Conservation (phyloP, 352 stramenopile species). For the Globisporangium cederbergense region DNA sequence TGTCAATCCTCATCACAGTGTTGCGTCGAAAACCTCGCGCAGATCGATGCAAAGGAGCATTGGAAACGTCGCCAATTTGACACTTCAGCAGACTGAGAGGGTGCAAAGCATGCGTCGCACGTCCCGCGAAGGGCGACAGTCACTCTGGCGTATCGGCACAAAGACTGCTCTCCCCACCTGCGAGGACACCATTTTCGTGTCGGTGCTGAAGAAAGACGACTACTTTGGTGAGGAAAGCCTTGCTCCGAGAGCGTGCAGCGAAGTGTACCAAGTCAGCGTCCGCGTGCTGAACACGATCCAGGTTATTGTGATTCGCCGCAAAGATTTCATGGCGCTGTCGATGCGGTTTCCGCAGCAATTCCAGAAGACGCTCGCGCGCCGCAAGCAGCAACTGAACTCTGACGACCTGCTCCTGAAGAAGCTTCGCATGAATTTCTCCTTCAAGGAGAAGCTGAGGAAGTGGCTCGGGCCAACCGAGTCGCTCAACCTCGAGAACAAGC, state of each 20-base stretch:
- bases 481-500: slow-evolving; percentile 35
- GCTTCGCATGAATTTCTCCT: slow-evolving; percentile 44
- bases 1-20: neutral
- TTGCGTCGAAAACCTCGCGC: no score
- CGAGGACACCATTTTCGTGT: slow-evolving; percentile 34
- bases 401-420: slow-evolving; percentile 23
- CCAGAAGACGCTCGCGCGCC: slow-evolving; percentile 19
- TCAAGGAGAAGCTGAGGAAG: slow-evolving; percentile 43
- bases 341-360: slow-evolving; percentile 43
- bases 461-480: slow-evolving; percentile 45
- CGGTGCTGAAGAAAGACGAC: slow-evolving; percentile 48
- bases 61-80: neutral
- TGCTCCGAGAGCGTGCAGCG: slow-evolving; percentile 11
- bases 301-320: slow-evolving; percentile 38
- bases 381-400: slow-evolving; percentile 11
- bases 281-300: slow-evolving; percentile 51
- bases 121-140: neutral
- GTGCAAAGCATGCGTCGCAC: neutral
- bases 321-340: slow-evolving; percentile 38
- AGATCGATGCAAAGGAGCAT: neutral
- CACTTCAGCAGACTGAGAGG: neutral
- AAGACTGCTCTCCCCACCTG: neutral
- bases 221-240: slow-evolving; percentile 69
- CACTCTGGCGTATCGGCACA: slow-evolving; percentile 10
- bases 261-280: slow-evolving; percentile 56